Evolutionary conservation across 371 early-diverging fungal species (phyloP).

Genomic region (Choanephora cucurbitarum): DNA sequence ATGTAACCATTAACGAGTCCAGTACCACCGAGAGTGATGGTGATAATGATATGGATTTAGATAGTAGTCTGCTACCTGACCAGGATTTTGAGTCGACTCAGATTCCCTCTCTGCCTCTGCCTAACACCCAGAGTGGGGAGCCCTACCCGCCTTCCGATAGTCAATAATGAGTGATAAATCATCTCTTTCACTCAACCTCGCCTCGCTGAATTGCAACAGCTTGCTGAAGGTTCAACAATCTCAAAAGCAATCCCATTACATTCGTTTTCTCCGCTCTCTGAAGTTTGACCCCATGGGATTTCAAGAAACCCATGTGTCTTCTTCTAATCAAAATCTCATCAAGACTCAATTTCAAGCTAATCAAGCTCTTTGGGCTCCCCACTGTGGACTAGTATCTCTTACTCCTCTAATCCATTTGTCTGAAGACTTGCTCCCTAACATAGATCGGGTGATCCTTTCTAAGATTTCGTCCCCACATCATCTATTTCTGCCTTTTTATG

Average conservation of each 20-base stretch:
- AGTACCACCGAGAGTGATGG: too few relatives aligned
- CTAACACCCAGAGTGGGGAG: too few relatives aligned
- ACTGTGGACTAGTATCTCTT: slow-evolving; percentile 9
- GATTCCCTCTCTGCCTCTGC: too few relatives aligned
- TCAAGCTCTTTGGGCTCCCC: slow-evolving; percentile 5
- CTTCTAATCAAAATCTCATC: neutral
- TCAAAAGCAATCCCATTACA: slow-evolving; percentile 8
- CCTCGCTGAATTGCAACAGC: slow-evolving; percentile 12
- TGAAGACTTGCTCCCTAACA: neutral
- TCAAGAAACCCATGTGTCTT: slow-evolving; percentile 11
- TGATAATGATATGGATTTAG: too few relatives aligned
- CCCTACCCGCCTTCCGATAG: too few relatives aligned
- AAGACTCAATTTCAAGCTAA: slow-evolving; percentile 9
- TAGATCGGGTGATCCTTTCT: slow-evolving; percentile 7
- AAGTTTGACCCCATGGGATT: slow-evolving; percentile 4
- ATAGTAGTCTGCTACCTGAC: too few relatives aligned
- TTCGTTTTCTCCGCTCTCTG: slow-evolving; percentile 9
- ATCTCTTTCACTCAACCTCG: too few relatives aligned
- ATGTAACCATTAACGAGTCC: too few relatives aligned
- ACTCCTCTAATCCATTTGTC: neutral
- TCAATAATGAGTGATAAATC: too few relatives aligned
- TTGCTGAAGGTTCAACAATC: slow-evolving; percentile 3
- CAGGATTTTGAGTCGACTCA: too few relatives aligned
- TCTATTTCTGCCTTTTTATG: slow-evolving; percentile 7
- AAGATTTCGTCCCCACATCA: slow-evolving; percentile 5